Evolutionary conservation across 768 basidiomycete genomes (phyloP).

Genomic region (Vararia minispora): DNA sequence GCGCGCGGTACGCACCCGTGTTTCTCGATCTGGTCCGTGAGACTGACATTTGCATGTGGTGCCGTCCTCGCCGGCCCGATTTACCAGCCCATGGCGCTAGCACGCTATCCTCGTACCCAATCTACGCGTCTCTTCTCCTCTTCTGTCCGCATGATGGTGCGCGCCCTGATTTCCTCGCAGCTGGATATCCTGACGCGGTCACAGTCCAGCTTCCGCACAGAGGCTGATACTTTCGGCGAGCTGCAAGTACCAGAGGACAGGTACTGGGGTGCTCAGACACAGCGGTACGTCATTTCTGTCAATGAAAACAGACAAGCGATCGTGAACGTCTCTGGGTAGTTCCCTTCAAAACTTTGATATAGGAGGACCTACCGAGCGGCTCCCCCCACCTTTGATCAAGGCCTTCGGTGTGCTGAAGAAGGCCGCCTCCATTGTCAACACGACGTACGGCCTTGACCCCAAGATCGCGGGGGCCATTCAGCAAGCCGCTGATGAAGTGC

Average conservation of each 20-base stretch:
- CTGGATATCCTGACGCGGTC: no score
- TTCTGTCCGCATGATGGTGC: no score
- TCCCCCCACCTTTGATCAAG: slow-evolving; percentile 92
- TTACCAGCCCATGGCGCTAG: no score
- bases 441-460: slow-evolving; percentile 80
- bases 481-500: slow-evolving; percentile 86
- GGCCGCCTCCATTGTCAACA: slow-evolving; percentile 87
- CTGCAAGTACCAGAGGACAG: slow-evolving; percentile 78
- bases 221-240: slow-evolving; percentile 94
- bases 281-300: slow-evolving; percentile 44
- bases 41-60: slow-evolving; percentile 3
- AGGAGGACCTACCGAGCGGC: slow-evolving; percentile 85
- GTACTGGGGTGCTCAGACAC: slow-evolving; percentile 99
- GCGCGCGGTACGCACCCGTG: slow-evolving; percentile 11
- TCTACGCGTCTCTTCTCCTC: slow-evolving; percentile 23
- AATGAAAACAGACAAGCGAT: neutral
- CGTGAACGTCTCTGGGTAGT: slow-evolving; percentile 29
- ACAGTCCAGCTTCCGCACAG: slow-evolving; percentile 53
- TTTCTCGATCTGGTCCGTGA: slow-evolving; percentile 1
- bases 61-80: no score
- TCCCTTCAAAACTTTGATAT: slow-evolving; percentile 98
- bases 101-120: no score
- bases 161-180: no score
- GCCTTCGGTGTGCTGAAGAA: slow-evolving; percentile 98
- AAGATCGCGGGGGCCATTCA: slow-evolving; percentile 85